Evolutionary conservation across 768 basidiomycete species (phyloP).

Genomic region (Phlegmacium glaucopus): DNA sequence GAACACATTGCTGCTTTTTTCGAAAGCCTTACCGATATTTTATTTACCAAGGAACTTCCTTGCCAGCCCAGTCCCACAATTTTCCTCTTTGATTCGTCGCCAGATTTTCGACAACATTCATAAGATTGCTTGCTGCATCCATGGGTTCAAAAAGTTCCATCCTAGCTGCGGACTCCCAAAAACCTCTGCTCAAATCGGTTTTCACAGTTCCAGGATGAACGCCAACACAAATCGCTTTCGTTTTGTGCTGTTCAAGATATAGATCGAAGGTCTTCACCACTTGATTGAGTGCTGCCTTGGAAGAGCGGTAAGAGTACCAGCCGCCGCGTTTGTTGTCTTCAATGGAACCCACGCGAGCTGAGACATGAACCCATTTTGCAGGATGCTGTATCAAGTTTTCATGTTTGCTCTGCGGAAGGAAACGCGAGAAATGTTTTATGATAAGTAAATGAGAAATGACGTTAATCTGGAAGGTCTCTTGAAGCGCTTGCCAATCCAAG

Average conservation of each 20-base stretch:
- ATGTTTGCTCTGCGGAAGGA: constrained; percentile 40
- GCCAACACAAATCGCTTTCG: constrained; percentile 48
- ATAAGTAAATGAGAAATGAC: constrained; percentile 56
- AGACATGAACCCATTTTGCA: constrained; percentile 58
- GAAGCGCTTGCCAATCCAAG: constrained; percentile 37
- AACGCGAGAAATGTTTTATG: constrained; percentile 60
- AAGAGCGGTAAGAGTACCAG: constrained; percentile 62
- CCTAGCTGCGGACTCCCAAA: constrained; percentile 40
- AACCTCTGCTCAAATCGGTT: constrained; percentile 54
- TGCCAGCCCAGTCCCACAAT: constrained; percentile 58
- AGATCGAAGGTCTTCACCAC: constrained; percentile 59
- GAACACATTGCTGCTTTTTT: too few relatives aligned
- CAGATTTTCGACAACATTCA: constrained; percentile 42
- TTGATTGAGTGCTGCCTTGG: constrained; percentile 63
- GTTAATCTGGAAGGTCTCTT: constrained; percentile 52
- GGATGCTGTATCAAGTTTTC: constrained; percentile 20
- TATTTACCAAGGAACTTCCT: constrained; percentile 39
- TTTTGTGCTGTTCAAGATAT: constrained; percentile 44
- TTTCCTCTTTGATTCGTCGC: constrained; percentile 40
- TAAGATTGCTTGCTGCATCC: constrained; percentile 44
- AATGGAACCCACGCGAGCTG: constrained; percentile 57
- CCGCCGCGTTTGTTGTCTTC: constrained; percentile 55
- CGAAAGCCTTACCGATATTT: too few relatives aligned
- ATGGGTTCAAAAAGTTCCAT: constrained; percentile 46
- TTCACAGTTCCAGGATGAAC: constrained; percentile 61